These are phyloP conservation scores for Caryopteris hybrid DNA, from an alignment of 305 asterid species.

Conservation along the genomic window DNA sequence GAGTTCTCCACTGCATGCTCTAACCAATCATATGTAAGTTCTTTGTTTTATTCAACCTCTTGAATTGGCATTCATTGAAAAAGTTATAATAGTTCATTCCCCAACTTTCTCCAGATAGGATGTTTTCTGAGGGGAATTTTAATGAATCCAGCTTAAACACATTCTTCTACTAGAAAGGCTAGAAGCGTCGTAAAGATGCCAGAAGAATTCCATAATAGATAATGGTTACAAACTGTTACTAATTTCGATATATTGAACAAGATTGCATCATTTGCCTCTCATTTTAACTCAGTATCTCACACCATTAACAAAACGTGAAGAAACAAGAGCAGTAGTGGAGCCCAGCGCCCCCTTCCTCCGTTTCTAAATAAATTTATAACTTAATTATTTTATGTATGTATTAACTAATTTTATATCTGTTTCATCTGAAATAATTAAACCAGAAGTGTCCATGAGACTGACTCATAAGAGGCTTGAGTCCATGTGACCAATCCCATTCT, in stretches of 20 bases:
- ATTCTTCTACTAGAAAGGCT: background rate
- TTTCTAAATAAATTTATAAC: too few relatives aligned
- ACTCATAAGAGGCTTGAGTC: too few relatives aligned
- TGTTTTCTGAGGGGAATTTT: background rate
- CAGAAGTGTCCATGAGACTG: too few relatives aligned
- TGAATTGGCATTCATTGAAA: background rate
- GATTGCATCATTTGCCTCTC: slow-evolving; percentile 1
- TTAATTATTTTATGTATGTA: too few relatives aligned
- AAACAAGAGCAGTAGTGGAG: background rate
- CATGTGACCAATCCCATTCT: too few relatives aligned
- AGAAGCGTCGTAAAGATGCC: background rate
- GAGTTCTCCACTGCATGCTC: slow-evolving; percentile 70
- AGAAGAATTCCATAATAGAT: background rate
- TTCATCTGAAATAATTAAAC: too few relatives aligned
- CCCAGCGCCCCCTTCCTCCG: too few relatives aligned
- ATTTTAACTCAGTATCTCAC: background rate
- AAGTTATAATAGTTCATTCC: background rate
- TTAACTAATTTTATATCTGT: too few relatives aligned
- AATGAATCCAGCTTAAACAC: background rate
- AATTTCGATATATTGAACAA: background rate
- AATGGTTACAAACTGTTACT: background rate
- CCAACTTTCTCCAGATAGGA: background rate
- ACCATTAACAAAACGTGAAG: background rate
- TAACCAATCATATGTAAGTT: slow-evolving; percentile 74
- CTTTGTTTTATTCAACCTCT: slow-evolving; percentile 8